Evolutionary conservation across 2,329 filamentous ascomycete genomes (phyloP).

Genomic region (Tolypocladium nubicola): DNA sequence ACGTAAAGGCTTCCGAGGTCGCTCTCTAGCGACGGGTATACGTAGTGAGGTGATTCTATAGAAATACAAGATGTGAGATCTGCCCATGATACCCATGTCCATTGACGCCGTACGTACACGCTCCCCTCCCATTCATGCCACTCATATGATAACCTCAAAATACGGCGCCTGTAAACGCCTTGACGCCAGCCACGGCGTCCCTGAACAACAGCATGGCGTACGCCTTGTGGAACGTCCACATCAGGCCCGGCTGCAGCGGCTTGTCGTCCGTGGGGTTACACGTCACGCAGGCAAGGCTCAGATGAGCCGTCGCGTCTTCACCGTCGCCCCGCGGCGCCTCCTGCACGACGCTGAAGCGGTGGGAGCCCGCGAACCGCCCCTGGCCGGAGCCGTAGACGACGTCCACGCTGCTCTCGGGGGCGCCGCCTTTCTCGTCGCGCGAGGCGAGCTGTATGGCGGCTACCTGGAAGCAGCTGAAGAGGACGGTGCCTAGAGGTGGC

Average conservation of each 20-base stretch:
- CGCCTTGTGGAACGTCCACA: slow-evolving; percentile 12
- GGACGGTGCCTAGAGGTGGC: slow-evolving; percentile 8
- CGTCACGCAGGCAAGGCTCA: slow-evolving; percentile 11
- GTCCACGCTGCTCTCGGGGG: slow-evolving; percentile 15
- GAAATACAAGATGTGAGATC: not conserved
- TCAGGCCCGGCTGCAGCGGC: slow-evolving; percentile 1
- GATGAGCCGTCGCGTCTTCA: slow-evolving; percentile 3
- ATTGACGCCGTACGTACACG: not conserved
- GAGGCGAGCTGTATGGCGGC: slow-evolving; percentile 5
- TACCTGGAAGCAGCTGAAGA: slow-evolving; percentile 18
- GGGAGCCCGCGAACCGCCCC: slow-evolving; percentile 14
- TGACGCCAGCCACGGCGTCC: slow-evolving; percentile 9
- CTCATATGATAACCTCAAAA: not conserved
- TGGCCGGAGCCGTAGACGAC: slow-evolving; percentile 17
- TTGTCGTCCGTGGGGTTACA: slow-evolving; percentile 16
- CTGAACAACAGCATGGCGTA: slow-evolving; percentile 16
- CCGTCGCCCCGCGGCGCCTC: not conserved
- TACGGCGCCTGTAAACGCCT: not conserved
- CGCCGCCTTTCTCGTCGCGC: not conserved
- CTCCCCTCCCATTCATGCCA: too few relatives aligned
- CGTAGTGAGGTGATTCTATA: not conserved
- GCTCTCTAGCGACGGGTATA: not conserved
- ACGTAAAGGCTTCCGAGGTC: slow-evolving; percentile 4
- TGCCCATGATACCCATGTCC: not conserved
- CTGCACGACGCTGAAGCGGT: slow-evolving; percentile 16